Conservation (phyloP, 2,329 filamentous ascomycete species). For the Exophiala aquamarina region DNA sequence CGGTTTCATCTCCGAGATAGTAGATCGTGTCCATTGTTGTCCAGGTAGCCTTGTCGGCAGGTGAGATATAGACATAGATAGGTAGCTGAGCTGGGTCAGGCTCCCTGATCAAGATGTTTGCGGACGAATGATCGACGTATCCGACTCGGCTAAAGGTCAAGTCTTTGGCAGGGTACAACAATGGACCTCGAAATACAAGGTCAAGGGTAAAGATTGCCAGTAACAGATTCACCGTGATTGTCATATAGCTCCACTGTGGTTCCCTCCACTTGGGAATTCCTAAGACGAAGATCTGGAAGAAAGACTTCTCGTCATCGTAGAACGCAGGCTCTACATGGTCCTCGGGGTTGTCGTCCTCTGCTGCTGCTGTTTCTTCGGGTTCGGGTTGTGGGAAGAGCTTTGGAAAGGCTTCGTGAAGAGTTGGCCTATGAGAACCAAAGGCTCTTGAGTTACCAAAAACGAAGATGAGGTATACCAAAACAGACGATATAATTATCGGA, state of each 20-base stretch:
- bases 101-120: conserved; percentile 81
- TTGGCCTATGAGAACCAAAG: conserved; percentile 17
- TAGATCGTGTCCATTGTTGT: conserved; percentile 60
- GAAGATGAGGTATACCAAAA: conserved; percentile 47
- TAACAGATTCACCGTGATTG: conserved; percentile 69
- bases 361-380: conserved; percentile 26
- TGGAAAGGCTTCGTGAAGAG: conserved; percentile 21
- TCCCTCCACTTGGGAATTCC: conserved; percentile 76
- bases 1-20: conserved; percentile 71
- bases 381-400: conserved; percentile 17
- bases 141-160: conserved; percentile 85
- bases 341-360: conserved; percentile 47
- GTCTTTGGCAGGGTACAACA: conserved; percentile 69
- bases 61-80: conserved; percentile 63
- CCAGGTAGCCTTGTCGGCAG: conserved; percentile 51
- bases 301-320: conserved; percentile 57
- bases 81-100: conserved; percentile 74
- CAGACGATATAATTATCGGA: conserved; percentile 40
- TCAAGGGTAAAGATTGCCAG: conserved; percentile 72
- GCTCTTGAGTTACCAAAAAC: conserved; percentile 26
- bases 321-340: conserved; percentile 64
- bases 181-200: conserved; percentile 70
- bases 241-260: conserved; percentile 63
- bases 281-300: conserved; percentile 67
- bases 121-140: conserved; percentile 77